phyloP scores from a whole-genome alignment of 441 rosid species.

The Raphanus hybrid region DNA sequence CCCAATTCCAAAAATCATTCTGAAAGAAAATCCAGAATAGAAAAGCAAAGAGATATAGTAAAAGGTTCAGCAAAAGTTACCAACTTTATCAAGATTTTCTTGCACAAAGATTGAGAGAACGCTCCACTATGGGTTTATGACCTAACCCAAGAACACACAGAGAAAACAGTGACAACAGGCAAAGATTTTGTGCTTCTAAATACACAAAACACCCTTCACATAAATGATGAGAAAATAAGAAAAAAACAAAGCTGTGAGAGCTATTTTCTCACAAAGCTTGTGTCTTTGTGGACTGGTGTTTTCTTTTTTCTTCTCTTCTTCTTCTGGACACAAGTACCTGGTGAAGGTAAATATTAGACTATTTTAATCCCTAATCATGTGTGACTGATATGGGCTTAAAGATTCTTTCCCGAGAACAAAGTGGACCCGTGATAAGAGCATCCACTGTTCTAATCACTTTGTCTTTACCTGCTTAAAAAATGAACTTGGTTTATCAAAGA shows the following conservation, averaged over 20 bases:
- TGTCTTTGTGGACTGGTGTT: constrained; percentile 26
- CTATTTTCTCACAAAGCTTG: constrained; percentile 26
- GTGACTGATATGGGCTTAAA: constrained; percentile 39
- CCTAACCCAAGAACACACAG: constrained; percentile 34
- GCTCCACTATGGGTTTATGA: constrained; percentile 33
- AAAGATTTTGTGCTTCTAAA: constrained; percentile 13
- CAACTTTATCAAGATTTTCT: constrained; percentile 45
- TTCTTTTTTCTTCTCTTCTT: not conserved
- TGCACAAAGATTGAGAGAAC: constrained; percentile 21
- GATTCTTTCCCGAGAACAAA: constrained; percentile 35
- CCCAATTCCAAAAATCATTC: constrained; percentile 19
- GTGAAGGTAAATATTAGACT: constrained; percentile 30
- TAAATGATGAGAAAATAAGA: constrained; percentile 2
- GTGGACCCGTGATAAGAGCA: constrained; percentile 49
- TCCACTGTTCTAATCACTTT: constrained; percentile 40
- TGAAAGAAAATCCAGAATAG: constrained; percentile 22
- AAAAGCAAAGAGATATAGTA: constrained; percentile 20
- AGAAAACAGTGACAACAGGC: constrained; percentile 4
- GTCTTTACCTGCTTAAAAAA: constrained; percentile 1
- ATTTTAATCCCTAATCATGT: constrained; percentile 27
- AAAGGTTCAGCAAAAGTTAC: constrained; percentile 36
- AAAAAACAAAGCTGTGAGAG: constrained; percentile 10
- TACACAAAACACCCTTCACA: not conserved
- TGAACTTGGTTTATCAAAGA: constrained; percentile 18
- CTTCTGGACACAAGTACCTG: constrained; percentile 24